These are phyloP conservation scores for Adansonia grandidieri DNA, from an alignment of 441 rosid genomes.

Conservation along the genomic window DNA sequence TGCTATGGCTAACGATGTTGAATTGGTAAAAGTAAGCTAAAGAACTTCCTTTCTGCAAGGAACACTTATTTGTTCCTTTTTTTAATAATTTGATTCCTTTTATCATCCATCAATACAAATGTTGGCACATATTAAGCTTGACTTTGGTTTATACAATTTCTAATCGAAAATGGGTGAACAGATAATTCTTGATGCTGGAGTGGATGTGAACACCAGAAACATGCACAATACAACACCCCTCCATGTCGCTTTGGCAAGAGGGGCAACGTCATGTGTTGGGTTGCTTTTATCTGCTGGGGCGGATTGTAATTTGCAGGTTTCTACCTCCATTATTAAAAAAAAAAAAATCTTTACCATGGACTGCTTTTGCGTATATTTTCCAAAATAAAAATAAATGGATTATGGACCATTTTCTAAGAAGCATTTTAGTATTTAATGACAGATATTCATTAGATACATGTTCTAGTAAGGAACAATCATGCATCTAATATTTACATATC, in stretches of 20 bases:
- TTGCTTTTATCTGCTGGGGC: constrained; percentile 89
- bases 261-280: constrained; percentile 89
- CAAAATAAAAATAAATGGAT: not conserved
- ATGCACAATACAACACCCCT: constrained; percentile 87
- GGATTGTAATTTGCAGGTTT: constrained; percentile 89
- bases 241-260: constrained; percentile 94
- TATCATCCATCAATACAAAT: constrained; percentile 20
- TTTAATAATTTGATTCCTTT: constrained; percentile 8
- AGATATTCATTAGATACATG: not conserved
- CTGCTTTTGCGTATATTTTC: constrained; percentile 19
- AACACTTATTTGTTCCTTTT: not conserved
- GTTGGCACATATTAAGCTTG: not conserved
- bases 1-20: constrained; percentile 91
- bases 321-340: not conserved
- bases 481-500: not conserved
- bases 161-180: constrained; percentile 36
- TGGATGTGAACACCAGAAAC: constrained; percentile 85
- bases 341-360: not conserved
- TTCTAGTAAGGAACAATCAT: not conserved
- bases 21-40: constrained; percentile 77
- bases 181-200: constrained; percentile 97
- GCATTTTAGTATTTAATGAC: not conserved
- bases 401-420: not conserved
- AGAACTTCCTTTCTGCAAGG: constrained; percentile 11
- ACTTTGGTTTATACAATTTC: constrained; percentile 4